These are phyloP conservation scores for Yarrowia hollandica DNA, from an alignment of 805 yeast species.

Conservation along the genomic window DNA sequence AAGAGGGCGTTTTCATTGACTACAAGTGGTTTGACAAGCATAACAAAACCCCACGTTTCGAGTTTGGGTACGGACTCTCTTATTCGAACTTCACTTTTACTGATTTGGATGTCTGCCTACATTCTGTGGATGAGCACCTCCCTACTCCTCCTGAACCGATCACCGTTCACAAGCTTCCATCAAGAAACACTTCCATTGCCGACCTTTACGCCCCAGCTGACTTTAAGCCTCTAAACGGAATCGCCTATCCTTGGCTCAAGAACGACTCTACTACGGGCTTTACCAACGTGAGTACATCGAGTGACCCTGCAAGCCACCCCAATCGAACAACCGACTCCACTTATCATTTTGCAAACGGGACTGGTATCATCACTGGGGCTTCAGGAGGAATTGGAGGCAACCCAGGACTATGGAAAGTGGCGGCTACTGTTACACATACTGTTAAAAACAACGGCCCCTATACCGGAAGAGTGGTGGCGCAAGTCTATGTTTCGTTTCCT, in stretches of 20 bases:
- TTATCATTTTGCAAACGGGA: not conserved
- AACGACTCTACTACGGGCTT: not conserved
- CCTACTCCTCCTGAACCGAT: conserved; percentile 41
- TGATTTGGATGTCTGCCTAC: conserved; percentile 47
- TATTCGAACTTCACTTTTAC: conserved; percentile 48
- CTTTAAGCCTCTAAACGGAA: conserved; percentile 55
- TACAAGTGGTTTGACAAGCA: conserved; percentile 60
- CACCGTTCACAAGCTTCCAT: not conserved
- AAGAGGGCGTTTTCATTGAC: conserved; percentile 52
- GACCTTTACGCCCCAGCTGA: conserved; percentile 54
- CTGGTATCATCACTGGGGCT: conserved; percentile 46
- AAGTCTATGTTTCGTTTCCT: conserved; percentile 52
- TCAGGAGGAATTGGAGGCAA: conserved; percentile 57
- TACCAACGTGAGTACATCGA: not conserved
- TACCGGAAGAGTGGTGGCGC: conserved; percentile 53
- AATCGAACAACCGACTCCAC: no score
- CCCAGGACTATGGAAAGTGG: conserved; percentile 57
- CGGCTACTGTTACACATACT: conserved; percentile 49
- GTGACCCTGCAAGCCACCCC: no score
- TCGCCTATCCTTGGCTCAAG: conserved; percentile 49
- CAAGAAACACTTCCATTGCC: not conserved
- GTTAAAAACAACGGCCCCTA: conserved; percentile 51
- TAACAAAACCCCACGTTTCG: conserved; percentile 56
- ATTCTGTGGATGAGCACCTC: conserved; percentile 51
- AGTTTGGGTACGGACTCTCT: conserved; percentile 63